Base-by-base conservation (phyloP, 208 protist genomes). In the Phytomonas francai region DNA sequence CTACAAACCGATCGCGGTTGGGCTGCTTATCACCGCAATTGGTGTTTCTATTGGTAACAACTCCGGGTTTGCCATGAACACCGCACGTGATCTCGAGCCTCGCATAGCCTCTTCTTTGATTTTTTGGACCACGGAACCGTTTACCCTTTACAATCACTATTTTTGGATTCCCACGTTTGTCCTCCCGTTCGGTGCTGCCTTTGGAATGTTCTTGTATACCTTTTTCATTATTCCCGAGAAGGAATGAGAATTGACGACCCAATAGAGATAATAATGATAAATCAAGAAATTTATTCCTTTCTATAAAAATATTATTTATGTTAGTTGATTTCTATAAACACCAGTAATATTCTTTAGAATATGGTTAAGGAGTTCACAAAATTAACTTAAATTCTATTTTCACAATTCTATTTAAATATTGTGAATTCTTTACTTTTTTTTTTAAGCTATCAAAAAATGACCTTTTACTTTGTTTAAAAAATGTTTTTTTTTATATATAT, bases 21-120 rank as follows among this genome's bases (percentile, higher is more conserved):
- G 76, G 8, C 25, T 78, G 42, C 69, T 82, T 14, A 67, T 82
- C 19, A 72, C 84, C 51, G 72, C 67, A 8, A 68, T 87, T 71
- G 81, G 76, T 45, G 68, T 81, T 29, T 71, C 70, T 28, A 71
- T 71, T 2, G 79, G 81, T 36, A 66, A 65, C 32, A 81, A 79
- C 67, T 78, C 81, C 2, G 76, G 71, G 32, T 84, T 77, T 63
- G 78, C 69, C n/a, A 76, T 84, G 60, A 87, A 87, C 65, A 75
- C 81, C 5, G 76, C 79, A 9, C 74, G 81, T 45, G 81, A 87
- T 34, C 67, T 87, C 8, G 76, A 72, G 14, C 78, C 81, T 22
- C 74, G 81, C 8, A 70, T 84, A 22, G 29, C 80, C 14, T 73
- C 78, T 0, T 71, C 78, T 8, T 68, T 87, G 31, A 58, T 84